These are phyloP conservation scores for Plicaturopsis crispa DNA, from an alignment of 768 basidiomycete genomes.

Conservation along the genomic window DNA sequence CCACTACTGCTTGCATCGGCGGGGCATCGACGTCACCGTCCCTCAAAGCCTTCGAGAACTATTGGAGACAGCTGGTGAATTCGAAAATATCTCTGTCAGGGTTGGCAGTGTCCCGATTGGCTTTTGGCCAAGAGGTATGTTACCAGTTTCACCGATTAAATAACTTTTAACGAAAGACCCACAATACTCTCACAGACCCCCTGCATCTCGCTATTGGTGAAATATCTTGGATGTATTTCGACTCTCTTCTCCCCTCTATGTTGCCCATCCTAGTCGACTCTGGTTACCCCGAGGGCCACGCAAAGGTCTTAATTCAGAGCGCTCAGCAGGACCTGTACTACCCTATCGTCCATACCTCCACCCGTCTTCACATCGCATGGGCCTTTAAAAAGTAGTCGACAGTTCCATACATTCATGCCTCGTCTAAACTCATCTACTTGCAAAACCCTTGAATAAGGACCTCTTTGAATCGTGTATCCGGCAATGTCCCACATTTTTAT, in stretches of 20 bases:
- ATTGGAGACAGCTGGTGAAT: conserved; percentile 39
- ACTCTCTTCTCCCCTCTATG: conserved; percentile 55
- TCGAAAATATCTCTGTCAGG: conserved; percentile 46
- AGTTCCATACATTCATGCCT: no score
- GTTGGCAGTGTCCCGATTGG: conserved; percentile 63
- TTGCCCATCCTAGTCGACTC: conserved; percentile 49
- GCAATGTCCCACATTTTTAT: no score
- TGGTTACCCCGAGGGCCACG: conserved; percentile 45
- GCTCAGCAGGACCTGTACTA: conserved; percentile 64
- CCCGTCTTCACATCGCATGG: conserved; percentile 53
- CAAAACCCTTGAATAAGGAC: no score
- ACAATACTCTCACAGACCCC: conserved; percentile 32
- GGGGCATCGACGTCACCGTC: conserved; percentile 49
- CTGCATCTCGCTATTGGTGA: conserved; percentile 58
- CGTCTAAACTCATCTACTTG: no score
- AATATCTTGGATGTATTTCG: conserved; percentile 68
- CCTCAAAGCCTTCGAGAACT: conserved; percentile 45
- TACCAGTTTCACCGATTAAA: conserved; percentile 4
- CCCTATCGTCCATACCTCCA: conserved; percentile 41
- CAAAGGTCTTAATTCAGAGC: conserved; percentile 47
- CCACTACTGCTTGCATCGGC: conserved; percentile 41
- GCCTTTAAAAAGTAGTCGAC: conserved; percentile 29
- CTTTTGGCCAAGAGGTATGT: conserved; percentile 56
- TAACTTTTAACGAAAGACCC: conserved; percentile 5
- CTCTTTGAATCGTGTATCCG: no score